phyloP scores from a whole-genome alignment of 306 rosid genomes.

The Quercus gilva region DNA sequence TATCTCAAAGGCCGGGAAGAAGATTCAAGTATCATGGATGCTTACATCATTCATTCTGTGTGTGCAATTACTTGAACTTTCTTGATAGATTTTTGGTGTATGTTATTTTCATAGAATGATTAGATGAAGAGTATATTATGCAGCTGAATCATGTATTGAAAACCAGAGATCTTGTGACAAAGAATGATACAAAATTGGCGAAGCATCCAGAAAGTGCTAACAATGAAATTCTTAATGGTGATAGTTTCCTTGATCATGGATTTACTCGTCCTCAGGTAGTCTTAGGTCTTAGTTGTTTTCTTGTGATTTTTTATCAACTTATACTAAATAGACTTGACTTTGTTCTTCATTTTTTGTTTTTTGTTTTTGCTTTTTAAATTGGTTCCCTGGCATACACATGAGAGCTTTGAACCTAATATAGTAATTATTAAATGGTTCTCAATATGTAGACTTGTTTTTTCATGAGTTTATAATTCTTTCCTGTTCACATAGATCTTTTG shows the following conservation, averaged over 20 bases:
- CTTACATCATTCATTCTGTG: constrained; percentile 82
- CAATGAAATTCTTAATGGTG: constrained; percentile 31
- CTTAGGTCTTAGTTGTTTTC: constrained; percentile 17
- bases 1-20: constrained; percentile 67
- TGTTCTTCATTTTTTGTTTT: neutral
- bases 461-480: too few relatives aligned
- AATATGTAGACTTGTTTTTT: too few relatives aligned
- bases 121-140: constrained; percentile 14
- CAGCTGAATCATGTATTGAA: constrained; percentile 89
- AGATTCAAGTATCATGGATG: constrained; percentile 73
- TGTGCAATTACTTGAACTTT: constrained; percentile 14
- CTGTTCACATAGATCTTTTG: too few relatives aligned
- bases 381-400: neutral
- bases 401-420: neutral
- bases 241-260: constrained; percentile 78
- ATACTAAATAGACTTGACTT: constrained; percentile 3
- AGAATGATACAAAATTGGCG: constrained; percentile 62
- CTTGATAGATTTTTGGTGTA: neutral
- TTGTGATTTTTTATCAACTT: neutral
- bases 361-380: neutral
- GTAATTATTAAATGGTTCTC: too few relatives aligned
- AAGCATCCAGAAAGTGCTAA: constrained; percentile 46
- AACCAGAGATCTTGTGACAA: constrained; percentile 68
- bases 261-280: constrained; percentile 94
- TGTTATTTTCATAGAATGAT: constrained; percentile 12